phyloP scores from a whole-genome alignment of 257 asterid species.

The Echites panduratus region DNA sequence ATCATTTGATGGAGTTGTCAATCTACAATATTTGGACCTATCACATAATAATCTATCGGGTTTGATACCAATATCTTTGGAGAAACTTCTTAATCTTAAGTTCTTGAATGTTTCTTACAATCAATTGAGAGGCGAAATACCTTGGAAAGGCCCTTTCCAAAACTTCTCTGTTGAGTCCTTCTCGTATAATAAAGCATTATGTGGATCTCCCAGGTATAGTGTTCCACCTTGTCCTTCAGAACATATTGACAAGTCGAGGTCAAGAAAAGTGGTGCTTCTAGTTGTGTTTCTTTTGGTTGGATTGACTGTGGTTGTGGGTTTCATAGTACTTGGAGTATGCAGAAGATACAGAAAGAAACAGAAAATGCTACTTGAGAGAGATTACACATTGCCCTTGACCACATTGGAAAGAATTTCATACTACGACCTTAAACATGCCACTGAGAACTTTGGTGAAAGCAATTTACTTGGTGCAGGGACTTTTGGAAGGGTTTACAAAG shows the following conservation, averaged over 20 bases:
- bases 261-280: no score
- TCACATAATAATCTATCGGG: no score
- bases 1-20: no score
- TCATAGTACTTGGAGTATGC: background rate
- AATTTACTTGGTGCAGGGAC: slow-evolving; percentile 19
- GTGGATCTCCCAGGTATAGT: slow-evolving; percentile 8
- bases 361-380: background rate
- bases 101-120: no score
- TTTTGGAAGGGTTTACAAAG: slow-evolving; percentile 21
- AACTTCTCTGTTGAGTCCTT: slow-evolving; percentile 2
- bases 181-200: slow-evolving; percentile 12
- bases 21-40: no score
- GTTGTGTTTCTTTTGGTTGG: no score
- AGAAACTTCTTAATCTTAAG: no score
- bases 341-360: background rate
- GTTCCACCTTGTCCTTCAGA: slow-evolving; percentile 7
- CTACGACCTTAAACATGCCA: slow-evolving; percentile 6
- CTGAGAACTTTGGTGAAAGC: background rate
- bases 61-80: no score
- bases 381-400: background rate
- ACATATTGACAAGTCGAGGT: no score
- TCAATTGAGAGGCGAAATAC: no score
- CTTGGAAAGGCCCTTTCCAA: background rate
- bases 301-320: background rate
- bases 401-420: slow-evolving; percentile 2